These are phyloP conservation scores for Penicillium sp. DNA, from an alignment of 2,329 filamentous ascomycete genomes.

Conservation along the genomic window DNA sequence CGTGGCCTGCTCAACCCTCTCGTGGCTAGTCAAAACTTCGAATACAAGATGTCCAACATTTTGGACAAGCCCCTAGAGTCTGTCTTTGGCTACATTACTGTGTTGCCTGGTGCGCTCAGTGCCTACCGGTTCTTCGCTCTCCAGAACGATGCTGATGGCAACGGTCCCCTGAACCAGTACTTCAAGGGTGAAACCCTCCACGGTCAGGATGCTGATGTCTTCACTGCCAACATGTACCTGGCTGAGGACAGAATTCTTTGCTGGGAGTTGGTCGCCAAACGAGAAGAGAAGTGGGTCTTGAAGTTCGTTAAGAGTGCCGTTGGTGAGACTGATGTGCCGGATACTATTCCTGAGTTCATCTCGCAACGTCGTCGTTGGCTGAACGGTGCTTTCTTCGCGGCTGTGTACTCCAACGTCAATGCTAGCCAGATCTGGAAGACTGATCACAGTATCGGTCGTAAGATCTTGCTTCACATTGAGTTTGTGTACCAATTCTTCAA, in stretches of 20 bases:
- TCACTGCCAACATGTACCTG: conserved; percentile 98
- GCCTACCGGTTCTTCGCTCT: conserved; percentile 94
- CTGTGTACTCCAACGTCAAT: conserved; percentile 94
- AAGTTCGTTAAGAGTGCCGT: conserved; percentile 97
- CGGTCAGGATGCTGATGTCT: conserved; percentile 93
- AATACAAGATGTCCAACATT: conserved; percentile 99
- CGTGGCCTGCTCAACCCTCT: conserved; percentile 86
- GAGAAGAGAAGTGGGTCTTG: conserved; percentile 91
- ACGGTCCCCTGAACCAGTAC: conserved; percentile 94
- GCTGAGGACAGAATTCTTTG: conserved; percentile 98
- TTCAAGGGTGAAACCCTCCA: conserved; percentile 99
- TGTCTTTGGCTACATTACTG: conserved; percentile 97
- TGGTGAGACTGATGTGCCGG: conserved; percentile 96
- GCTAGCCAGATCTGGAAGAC: conserved; percentile 91
- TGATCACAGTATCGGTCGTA: conserved; percentile 85
- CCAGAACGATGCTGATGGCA: conserved; percentile 94
- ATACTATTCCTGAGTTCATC: conserved; percentile 93
- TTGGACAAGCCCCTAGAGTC: conserved; percentile 96
- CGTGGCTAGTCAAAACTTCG: conserved; percentile 96
- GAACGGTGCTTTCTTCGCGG: conserved; percentile 97
- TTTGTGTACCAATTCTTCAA: conserved; percentile 94
- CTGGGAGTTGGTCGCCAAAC: conserved; percentile 95
- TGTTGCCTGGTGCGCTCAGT: conserved; percentile 89
- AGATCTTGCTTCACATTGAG: conserved; percentile 89
- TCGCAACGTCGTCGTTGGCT: conserved; percentile 96